Conservation (phyloP, 352 stramenopile genomes). For the Thraustotheca clavata region DNA sequence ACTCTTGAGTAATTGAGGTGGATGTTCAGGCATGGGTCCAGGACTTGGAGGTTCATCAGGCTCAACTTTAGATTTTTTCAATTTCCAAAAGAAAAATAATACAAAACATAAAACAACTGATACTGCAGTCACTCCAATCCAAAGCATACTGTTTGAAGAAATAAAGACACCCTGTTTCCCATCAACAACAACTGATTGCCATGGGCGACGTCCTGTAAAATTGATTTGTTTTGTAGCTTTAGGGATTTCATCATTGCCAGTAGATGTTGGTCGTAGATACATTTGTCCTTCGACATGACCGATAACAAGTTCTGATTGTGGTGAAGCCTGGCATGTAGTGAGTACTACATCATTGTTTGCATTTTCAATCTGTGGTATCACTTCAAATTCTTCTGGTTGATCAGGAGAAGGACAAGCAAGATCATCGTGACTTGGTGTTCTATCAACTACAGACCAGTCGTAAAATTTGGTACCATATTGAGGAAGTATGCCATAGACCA, state of each 20-base stretch:
- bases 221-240: slow-evolving; percentile 3
- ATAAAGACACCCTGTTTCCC: slow-evolving; percentile 73
- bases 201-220: slow-evolving; percentile 18
- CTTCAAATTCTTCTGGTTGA: too few species aligned
- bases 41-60: slow-evolving; percentile 24
- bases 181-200: slow-evolving; percentile 64
- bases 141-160: slow-evolving; percentile 30
- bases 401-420: neutral
- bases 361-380: too few species aligned
- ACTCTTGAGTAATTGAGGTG: neutral
- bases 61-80: neutral
- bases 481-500: slow-evolving; percentile 19
- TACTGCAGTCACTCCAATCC: slow-evolving; percentile 12
- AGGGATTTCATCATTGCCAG: slow-evolving; percentile 25
- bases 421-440: neutral
- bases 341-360: neutral
- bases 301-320: slow-evolving; percentile 54
- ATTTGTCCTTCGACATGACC: neutral
- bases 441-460: slow-evolving; percentile 4
- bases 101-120: slow-evolving; percentile 9
- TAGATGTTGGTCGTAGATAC: slow-evolving; percentile 6
- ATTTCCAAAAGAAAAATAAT: slow-evolving; percentile 26
- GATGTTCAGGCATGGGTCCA: neutral
- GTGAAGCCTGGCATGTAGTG: slow-evolving; percentile 31
- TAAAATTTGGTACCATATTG: slow-evolving; percentile 12